Conservation (phyloP, 441 rosid species). For the Populus hybrid region DNA sequence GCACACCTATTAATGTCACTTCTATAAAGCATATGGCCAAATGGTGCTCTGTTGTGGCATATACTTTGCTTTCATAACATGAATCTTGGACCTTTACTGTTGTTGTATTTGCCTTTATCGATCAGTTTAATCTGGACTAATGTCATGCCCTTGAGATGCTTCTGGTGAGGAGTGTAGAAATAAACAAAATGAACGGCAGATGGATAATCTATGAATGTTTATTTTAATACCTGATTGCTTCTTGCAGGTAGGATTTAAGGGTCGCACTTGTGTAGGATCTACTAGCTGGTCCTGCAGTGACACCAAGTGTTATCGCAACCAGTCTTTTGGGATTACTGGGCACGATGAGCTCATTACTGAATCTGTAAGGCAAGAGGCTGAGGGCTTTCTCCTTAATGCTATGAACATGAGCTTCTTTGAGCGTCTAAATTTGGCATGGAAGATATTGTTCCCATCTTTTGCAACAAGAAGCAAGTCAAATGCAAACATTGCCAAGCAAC, state of each 20-base stretch:
- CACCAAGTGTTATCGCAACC: not conserved
- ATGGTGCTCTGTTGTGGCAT: too few relatives aligned
- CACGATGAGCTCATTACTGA: constrained; percentile 53
- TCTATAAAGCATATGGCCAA: too few relatives aligned
- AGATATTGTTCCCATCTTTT: constrained; percentile 80
- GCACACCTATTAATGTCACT: too few relatives aligned
- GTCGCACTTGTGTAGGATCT: not conserved
- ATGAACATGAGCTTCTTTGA: constrained; percentile 83
- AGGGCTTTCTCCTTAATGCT: constrained; percentile 68
- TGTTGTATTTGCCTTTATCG: too few relatives aligned
- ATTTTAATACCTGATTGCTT: not conserved
- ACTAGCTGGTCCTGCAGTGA: not conserved
- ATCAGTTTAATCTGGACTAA: too few relatives aligned
- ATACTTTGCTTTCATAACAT: too few relatives aligned
- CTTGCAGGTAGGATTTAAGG: not conserved
- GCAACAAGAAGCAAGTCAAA: constrained; percentile 72
- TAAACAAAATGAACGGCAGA: not conserved
- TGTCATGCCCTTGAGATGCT: too few relatives aligned
- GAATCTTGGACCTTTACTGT: too few relatives aligned
- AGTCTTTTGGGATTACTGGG: constrained; percentile 41
- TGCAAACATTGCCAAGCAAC: constrained; percentile 92
- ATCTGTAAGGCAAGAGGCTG: constrained; percentile 56
- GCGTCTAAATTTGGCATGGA: constrained; percentile 90
- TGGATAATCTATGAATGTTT: not conserved
- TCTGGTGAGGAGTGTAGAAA: not conserved